Conservation (phyloP, 306 rosid genomes). For the Trifolium pratense region DNA sequence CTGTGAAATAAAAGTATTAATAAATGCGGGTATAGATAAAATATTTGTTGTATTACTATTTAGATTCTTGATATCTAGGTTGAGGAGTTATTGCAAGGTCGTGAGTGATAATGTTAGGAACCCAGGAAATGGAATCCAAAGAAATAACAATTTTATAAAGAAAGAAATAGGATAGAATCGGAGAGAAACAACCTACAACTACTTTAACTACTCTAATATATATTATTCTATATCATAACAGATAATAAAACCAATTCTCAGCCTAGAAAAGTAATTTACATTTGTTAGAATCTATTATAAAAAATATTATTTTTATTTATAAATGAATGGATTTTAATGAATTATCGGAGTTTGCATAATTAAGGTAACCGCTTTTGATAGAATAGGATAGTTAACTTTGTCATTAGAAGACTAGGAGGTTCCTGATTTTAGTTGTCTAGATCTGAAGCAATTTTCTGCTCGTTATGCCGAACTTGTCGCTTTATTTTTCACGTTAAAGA, state of each 20-base stretch:
- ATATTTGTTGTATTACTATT: constrained; percentile 3
- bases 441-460: constrained; percentile 2
- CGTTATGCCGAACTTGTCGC: neutral
- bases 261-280: constrained; percentile 1
- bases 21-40: neutral
- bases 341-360: neutral
- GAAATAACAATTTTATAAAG: too few species aligned
- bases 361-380: neutral
- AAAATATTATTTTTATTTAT: neutral
- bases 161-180: too few species aligned
- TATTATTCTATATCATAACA: too few species aligned
- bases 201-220: too few species aligned
- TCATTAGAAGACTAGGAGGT: constrained; percentile 6
- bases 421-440: constrained; percentile 9
- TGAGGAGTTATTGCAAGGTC: constrained; percentile 5
- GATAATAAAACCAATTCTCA: neutral
- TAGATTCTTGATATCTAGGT: constrained; percentile 25
- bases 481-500: neutral
- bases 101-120: too few species aligned
- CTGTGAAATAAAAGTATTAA: constrained; percentile 5
- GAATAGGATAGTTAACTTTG: constrained; percentile 12
- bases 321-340: neutral
- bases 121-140: too few species aligned
- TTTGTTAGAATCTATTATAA: neutral
- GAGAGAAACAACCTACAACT: too few species aligned